Evolutionary conservation across 805 yeast species (phyloP).

Genomic region (Saccharomycopsis javanensis): DNA sequence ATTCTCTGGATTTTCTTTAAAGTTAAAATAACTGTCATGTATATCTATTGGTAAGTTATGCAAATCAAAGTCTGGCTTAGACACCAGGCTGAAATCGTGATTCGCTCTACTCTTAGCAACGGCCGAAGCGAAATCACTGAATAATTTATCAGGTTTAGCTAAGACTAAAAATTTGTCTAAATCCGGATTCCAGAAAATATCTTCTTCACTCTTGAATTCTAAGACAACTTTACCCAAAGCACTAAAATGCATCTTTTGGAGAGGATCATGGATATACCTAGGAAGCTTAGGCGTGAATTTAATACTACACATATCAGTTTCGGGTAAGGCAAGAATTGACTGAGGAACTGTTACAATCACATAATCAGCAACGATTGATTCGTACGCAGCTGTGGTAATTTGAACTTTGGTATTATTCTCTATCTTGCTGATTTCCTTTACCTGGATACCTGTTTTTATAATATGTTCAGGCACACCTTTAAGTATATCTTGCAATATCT

Average conservation of each 20-base stretch:
- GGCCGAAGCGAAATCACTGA: slow-evolving; percentile 11
- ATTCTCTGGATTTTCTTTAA: slow-evolving; percentile 18
- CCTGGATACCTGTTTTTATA: slow-evolving; percentile 35
- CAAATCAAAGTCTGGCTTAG: slow-evolving; percentile 10
- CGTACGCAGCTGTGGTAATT: slow-evolving; percentile 25
- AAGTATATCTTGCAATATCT: slow-evolving; percentile 38
- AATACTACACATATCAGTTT: slow-evolving; percentile 35
- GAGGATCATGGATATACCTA: slow-evolving; percentile 30
- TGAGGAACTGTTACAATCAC: slow-evolving; percentile 71
- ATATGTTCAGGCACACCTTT: slow-evolving; percentile 31
- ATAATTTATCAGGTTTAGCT: slow-evolving; percentile 28
- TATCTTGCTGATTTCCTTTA: slow-evolving; percentile 21
- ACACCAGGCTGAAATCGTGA: background rate
- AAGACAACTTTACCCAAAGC: slow-evolving; percentile 64
- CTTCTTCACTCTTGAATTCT: slow-evolving; percentile 42
- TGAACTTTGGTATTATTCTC: slow-evolving; percentile 14
- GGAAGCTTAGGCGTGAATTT: slow-evolving; percentile 51
- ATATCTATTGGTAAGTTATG: slow-evolving; percentile 9
- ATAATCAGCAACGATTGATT: slow-evolving; percentile 37
- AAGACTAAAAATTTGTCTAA: slow-evolving; percentile 41
- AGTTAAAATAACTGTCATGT: slow-evolving; percentile 18
- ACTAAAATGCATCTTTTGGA: slow-evolving; percentile 48
- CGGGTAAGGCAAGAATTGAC: slow-evolving; percentile 45
- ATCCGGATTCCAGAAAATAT: slow-evolving; percentile 49
- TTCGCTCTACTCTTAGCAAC: slow-evolving; percentile 2